phyloP scores from a whole-genome alignment of 768 basidiomycete species.

The Trametes meyenii region DNA sequence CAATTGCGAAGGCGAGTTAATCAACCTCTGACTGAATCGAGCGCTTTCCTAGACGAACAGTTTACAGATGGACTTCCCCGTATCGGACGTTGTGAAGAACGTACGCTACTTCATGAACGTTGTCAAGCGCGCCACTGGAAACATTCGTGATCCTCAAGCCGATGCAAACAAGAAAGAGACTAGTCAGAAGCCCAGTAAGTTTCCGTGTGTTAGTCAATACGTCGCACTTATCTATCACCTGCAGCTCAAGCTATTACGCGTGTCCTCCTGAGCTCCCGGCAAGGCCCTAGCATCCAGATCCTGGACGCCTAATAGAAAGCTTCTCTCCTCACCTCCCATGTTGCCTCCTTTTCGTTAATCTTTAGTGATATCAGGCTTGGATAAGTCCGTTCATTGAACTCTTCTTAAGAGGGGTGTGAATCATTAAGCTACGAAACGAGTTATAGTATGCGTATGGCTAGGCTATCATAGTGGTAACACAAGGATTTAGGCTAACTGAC shows the following conservation, averaged over 20 bases:
- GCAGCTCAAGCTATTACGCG: slow-evolving; percentile 76
- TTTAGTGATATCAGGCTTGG: background rate
- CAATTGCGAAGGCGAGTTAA: slow-evolving; percentile 70
- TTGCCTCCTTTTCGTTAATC: background rate
- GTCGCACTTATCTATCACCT: background rate
- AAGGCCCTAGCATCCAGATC: slow-evolving; percentile 89
- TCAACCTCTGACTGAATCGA: background rate
- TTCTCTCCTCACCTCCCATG: background rate
- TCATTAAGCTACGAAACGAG: background rate
- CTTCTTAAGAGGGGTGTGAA: background rate
- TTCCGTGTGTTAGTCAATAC: background rate
- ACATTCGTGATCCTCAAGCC: slow-evolving; percentile 56
- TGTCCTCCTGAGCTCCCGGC: slow-evolving; percentile 81
- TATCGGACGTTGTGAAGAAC: slow-evolving; percentile 79
- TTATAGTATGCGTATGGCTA: background rate
- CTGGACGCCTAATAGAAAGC: slow-evolving; percentile 64
- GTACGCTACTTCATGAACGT: slow-evolving; percentile 73
- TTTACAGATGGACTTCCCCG: slow-evolving; percentile 68
- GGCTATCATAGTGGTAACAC: no score
- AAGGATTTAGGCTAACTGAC: no score
- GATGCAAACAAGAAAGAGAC: slow-evolving; percentile 41
- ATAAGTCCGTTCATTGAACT: no score
- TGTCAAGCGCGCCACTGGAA: slow-evolving; percentile 76
- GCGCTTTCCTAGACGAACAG: background rate
- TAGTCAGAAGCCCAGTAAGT: slow-evolving; percentile 46